Base-by-base conservation (phyloP, 176 grass and related monocot species). In the Oryza meyeriana region DNA sequence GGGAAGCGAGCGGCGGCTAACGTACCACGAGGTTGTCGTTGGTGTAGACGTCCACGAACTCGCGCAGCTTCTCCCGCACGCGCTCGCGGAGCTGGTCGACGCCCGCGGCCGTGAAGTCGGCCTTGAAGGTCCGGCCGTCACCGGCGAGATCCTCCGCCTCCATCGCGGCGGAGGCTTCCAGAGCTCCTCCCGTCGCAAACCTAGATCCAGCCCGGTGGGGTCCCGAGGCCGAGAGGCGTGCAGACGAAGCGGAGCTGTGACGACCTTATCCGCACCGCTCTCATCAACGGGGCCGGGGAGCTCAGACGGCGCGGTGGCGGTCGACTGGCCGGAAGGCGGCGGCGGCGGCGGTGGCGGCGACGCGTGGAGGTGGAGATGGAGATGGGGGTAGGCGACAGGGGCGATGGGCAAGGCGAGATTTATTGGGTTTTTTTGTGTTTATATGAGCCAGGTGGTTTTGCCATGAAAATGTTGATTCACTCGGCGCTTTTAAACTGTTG, bases 1-100 rank as follows among this genome's bases (percentile, higher is more conserved):
- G 79, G 61, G 8, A 3, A 14, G 24, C 4, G 71, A 85, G 71
- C 22, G 18, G 18, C 9, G 55, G 22, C 67, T 20, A 78, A 22
- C 85, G 14, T 89, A 94, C 92, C 89, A 87, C 71, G 75, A 94
- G 80, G 33, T 22, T 26, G 20, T 78, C 69, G 36, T 86, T 72
- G 69, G 68, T 11, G 39, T 7, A 76, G 45, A 57, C 64, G 38
- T 64, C 64, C 61, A 22, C 70, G 47, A 94, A 73, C 79, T 82
- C 89, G 12, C 76, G 79, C 72, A 94, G 79, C 86, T 91, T 94
- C 89, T 89, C 92, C 65, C 50, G 40, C 72, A 94, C 13, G 79
- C 72, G 77, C 71, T 78, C 72, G 44, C 59, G 71, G 25, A 94
- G 89, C 76, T 77, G 81, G 16, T 28, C 26, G 64, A 78, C 65